A percentile compares a stretch with the other conserved stretches of the same genome.
phyloP scores from a whole-genome alignment of 192 early-diverging fungal species.

The Coemansia biformis region DNA sequence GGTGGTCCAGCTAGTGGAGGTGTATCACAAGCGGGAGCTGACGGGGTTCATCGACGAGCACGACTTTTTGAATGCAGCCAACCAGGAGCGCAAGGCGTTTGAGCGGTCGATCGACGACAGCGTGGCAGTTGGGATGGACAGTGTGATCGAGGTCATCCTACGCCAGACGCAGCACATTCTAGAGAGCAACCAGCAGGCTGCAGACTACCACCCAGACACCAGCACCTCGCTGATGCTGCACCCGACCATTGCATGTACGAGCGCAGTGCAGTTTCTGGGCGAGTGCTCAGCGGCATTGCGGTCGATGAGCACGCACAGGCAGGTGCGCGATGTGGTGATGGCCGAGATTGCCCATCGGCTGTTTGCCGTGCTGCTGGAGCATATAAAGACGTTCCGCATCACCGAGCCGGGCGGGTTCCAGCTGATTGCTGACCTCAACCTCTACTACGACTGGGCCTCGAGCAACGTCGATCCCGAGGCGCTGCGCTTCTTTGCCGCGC shows the following conservation, averaged over 20 bases:
- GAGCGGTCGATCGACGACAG: slow-evolving; percentile 83
- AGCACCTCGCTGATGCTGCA: slow-evolving; percentile 57
- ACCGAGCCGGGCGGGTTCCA: slow-evolving; percentile 83
- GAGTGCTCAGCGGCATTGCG: slow-evolving; percentile 67
- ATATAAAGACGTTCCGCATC: slow-evolving; percentile 76
- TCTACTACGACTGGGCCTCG: slow-evolving; percentile 46
- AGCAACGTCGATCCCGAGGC: slow-evolving; percentile 30
- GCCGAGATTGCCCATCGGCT: slow-evolving; percentile 83
- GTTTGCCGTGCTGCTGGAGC: slow-evolving; percentile 79
- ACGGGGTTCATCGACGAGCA: slow-evolving; percentile 76
- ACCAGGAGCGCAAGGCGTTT: slow-evolving; percentile 87
- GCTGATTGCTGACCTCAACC: slow-evolving; percentile 62
- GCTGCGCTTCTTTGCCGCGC: slow-evolving; percentile 38
- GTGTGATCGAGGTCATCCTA: slow-evolving; percentile 80
- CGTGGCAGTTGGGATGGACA: slow-evolving; percentile 90
- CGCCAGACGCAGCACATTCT: slow-evolving; percentile 81
- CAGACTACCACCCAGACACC: slow-evolving; percentile 71
- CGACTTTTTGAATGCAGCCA: slow-evolving; percentile 87
- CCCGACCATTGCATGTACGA: slow-evolving; percentile 78
- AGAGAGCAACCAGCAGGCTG: slow-evolving; percentile 57
- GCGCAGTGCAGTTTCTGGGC: slow-evolving; percentile 72
- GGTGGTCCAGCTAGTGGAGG: slow-evolving; percentile 89
- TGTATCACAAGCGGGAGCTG: slow-evolving; percentile 87
- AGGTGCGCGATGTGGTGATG: slow-evolving; percentile 85
- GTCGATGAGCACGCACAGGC: slow-evolving; percentile 69